A percentile compares a stretch with the other conserved stretches of the same genome.
Conservation (phyloP, 768 basidiomycete species). For the Boletus reticuloceps region DNA sequence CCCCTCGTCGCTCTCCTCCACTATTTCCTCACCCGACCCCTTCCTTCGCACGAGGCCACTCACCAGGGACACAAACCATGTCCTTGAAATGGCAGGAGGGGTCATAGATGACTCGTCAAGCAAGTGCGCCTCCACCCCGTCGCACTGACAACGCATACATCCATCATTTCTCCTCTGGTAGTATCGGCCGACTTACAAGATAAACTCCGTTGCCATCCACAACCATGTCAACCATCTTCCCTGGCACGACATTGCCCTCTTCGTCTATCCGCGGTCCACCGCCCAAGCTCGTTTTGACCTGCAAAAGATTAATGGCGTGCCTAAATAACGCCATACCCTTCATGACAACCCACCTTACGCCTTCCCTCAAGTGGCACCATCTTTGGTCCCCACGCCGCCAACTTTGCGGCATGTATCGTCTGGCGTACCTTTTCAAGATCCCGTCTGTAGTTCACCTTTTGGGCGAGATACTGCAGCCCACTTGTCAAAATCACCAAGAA, state of each 20-base stretch:
- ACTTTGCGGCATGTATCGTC: slow-evolving; percentile 58
- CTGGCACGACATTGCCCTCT: slow-evolving; percentile 49
- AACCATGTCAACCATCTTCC: slow-evolving; percentile 71
- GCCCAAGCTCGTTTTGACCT: slow-evolving; percentile 75
- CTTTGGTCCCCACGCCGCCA: slow-evolving; percentile 82
- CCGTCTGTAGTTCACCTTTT: slow-evolving; percentile 70
- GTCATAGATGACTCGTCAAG: slow-evolving; percentile 59
- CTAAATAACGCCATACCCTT: background rate
- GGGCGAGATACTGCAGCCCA: slow-evolving; percentile 79
- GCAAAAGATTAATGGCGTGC: slow-evolving; percentile 1
- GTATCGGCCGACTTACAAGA: slow-evolving; percentile 51
- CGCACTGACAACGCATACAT: slow-evolving; percentile 44
- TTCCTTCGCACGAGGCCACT: slow-evolving; percentile 17
- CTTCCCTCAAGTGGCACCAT: slow-evolving; percentile 58
- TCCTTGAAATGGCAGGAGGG: slow-evolving; percentile 55
- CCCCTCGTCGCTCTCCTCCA: slow-evolving; percentile 39
- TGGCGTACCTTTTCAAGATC: slow-evolving; percentile 68
- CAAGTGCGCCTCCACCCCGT: slow-evolving; percentile 53
- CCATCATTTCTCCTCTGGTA: slow-evolving; percentile 6
- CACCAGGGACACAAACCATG: slow-evolving; percentile 65
- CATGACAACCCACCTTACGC: slow-evolving; percentile 55
- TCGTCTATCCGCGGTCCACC: slow-evolving; percentile 50
- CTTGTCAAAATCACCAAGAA: slow-evolving; percentile 80
- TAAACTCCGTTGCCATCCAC: slow-evolving; percentile 76
- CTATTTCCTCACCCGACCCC: slow-evolving; percentile 21